Conservation (phyloP, 306 rosid genomes). For the Acacia confusa region DNA sequence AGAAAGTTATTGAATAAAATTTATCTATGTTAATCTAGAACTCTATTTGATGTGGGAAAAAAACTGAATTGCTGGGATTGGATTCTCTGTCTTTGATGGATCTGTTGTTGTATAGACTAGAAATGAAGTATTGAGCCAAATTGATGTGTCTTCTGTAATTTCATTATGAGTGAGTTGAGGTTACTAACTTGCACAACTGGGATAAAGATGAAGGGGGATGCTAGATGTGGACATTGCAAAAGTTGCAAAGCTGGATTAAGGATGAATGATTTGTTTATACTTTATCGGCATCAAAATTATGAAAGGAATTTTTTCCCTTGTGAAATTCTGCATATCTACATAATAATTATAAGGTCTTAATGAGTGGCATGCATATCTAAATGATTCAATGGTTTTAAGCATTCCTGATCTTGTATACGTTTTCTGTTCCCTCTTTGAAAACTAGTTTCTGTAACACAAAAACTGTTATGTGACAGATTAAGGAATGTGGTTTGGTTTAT, state of each 20-base stretch:
- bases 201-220: not conserved
- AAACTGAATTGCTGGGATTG: not conserved
- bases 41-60: not conserved
- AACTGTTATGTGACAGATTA: not conserved
- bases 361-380: not conserved
- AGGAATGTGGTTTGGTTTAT: not conserved
- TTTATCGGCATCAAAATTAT: not conserved
- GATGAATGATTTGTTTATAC: not conserved
- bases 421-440: not conserved
- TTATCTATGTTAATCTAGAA: not conserved
- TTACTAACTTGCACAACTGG: not conserved
- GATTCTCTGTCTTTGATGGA: not conserved
- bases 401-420: not conserved
- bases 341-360: not conserved
- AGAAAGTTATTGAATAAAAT: not conserved
- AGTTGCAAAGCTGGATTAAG: not conserved
- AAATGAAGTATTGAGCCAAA: constrained; percentile 8
- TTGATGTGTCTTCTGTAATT: not conserved
- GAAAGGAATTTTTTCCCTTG: not conserved
- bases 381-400: not conserved
- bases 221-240: constrained; percentile 6
- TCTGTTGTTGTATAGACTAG: not conserved
- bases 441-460: not conserved
- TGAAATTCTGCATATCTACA: not conserved
- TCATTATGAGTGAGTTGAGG: not conserved